Conservation (phyloP, 331 rosid genomes). For the Prunus yedoensis region DNA sequence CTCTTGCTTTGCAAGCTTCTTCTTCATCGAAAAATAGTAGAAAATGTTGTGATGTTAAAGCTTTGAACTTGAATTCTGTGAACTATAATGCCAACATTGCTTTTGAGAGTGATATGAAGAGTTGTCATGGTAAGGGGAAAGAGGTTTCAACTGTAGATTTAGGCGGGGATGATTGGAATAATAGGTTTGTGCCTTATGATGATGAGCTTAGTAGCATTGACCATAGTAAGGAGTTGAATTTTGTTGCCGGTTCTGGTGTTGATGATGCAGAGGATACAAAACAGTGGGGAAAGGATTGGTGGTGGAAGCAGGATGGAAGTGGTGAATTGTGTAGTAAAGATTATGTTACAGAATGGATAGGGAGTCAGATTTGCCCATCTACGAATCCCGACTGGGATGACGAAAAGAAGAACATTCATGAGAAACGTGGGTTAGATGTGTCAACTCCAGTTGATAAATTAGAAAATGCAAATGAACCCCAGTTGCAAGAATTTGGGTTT, state of each 20-base stretch:
- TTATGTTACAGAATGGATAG: conserved; percentile 94
- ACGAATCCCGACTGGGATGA: conserved; percentile 77
- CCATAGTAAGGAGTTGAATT: conserved; percentile 67
- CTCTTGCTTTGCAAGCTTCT: conserved; percentile 90
- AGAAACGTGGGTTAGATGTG: conserved; percentile 41
- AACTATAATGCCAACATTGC: conserved; percentile 62
- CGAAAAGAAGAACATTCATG: conserved; percentile 56
- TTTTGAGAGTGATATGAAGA: conserved; percentile 52
- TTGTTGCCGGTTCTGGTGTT: conserved; percentile 36
- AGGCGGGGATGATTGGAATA: conserved; percentile 64
- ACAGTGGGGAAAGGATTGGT: conserved; percentile 93
- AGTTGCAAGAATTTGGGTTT: conserved; percentile 32
- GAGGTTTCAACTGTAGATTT: conserved; percentile 58
- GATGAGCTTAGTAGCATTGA: conserved; percentile 70
- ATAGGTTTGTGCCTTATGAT: conserved; percentile 68
- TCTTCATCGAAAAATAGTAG: conserved; percentile 74
- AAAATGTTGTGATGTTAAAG: conserved; percentile 47
- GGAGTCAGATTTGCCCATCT: conserved; percentile 90
- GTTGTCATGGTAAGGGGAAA: conserved; percentile 62
- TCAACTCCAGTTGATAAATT: conserved; percentile 48
- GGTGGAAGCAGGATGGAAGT: conserved; percentile 95
- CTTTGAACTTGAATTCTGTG: conserved; percentile 63
- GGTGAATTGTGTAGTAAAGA: conserved; percentile 81
- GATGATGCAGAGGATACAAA: conserved; percentile 58
- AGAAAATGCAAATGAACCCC: conserved; percentile 43